phyloP scores from a whole-genome alignment of 2,329 filamentous ascomycete genomes.

The Raffaelea ambrosiae region DNA sequence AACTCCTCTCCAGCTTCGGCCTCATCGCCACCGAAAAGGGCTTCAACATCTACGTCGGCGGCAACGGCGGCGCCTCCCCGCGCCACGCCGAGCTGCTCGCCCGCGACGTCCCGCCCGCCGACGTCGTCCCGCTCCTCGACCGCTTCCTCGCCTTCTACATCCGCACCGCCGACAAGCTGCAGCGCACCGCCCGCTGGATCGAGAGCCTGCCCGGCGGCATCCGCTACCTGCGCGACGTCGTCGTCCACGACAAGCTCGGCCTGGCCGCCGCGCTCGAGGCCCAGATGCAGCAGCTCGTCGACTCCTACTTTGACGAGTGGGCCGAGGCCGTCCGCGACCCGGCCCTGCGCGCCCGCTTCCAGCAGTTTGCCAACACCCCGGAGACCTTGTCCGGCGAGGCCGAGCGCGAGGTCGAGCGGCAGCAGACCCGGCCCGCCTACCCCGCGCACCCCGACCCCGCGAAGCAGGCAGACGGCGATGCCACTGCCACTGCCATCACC shows the following conservation, averaged over 20 bases:
- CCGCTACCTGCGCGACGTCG: slow-evolving; percentile 71
- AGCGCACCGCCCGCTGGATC: slow-evolving; percentile 82
- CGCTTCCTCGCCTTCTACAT: slow-evolving; percentile 92
- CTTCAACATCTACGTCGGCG: slow-evolving; percentile 86
- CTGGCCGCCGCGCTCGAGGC: slow-evolving; percentile 76
- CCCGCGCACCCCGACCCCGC: no score
- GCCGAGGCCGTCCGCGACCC: slow-evolving; percentile 69
- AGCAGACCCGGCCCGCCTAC: slow-evolving; percentile 64
- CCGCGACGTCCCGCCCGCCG: slow-evolving; percentile 75
- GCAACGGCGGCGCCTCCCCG: slow-evolving; percentile 82
- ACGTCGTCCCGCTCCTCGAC: slow-evolving; percentile 77
- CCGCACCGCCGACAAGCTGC: slow-evolving; percentile 81
- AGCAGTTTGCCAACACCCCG: slow-evolving; percentile 74
- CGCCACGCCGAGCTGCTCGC: slow-evolving; percentile 74
- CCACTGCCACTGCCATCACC: neutral
- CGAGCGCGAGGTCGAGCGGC: slow-evolving; percentile 64
- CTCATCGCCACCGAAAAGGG: slow-evolving; percentile 88
- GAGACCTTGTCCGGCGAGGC: slow-evolving; percentile 63
- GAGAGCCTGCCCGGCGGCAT: slow-evolving; percentile 78
- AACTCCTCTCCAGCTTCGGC: slow-evolving; percentile 53
- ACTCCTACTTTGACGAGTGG: slow-evolving; percentile 86
- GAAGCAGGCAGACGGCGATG: no score
- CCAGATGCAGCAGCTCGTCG: slow-evolving; percentile 81
- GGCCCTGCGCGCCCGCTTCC: slow-evolving; percentile 59
- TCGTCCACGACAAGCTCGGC: slow-evolving; percentile 78